phyloP scores from a whole-genome alignment of 2,329 filamentous ascomycete genomes.

The Didymella keratinophila region DNA sequence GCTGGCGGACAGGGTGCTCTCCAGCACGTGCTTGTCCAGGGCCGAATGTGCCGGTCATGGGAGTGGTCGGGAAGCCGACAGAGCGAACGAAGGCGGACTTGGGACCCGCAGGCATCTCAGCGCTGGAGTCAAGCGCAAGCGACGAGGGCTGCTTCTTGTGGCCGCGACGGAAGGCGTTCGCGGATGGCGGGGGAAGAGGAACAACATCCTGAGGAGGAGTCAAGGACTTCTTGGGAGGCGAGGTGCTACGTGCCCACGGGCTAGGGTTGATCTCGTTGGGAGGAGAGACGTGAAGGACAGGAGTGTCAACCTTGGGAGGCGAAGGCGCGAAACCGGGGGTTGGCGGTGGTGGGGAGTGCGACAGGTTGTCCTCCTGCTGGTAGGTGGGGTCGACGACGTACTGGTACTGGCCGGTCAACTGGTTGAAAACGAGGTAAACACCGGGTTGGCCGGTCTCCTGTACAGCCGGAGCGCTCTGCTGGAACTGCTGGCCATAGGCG shows the following conservation, averaged over 20 bases:
- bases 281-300: conserved; percentile 81
- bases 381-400: conserved; percentile 77
- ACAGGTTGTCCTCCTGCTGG: conserved; percentile 55
- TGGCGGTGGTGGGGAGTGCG: conserved; percentile 59
- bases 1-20: conserved; percentile 92
- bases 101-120: conserved; percentile 68
- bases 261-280: conserved; percentile 67
- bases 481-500: conserved; percentile 70
- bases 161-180: conserved; percentile 89
- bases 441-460: conserved; percentile 75
- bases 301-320: conserved; percentile 52
- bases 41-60: conserved; percentile 84
- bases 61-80: conserved; percentile 77
- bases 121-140: conserved; percentile 65
- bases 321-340: conserved; percentile 50
- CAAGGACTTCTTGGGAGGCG: conserved; percentile 67
- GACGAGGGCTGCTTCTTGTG: conserved; percentile 87
- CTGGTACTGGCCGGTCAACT: conserved; percentile 81
- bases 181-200: conserved; percentile 85
- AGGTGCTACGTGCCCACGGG: conserved; percentile 68
- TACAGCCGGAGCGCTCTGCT: conserved; percentile 71
- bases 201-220: conserved; percentile 73
- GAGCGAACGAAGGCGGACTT: conserved; percentile 70
- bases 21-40: conserved; percentile 92
- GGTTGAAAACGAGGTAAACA: conserved; percentile 84